Conservation (phyloP, 306 rosid species). For the Quercus dentata region DNA sequence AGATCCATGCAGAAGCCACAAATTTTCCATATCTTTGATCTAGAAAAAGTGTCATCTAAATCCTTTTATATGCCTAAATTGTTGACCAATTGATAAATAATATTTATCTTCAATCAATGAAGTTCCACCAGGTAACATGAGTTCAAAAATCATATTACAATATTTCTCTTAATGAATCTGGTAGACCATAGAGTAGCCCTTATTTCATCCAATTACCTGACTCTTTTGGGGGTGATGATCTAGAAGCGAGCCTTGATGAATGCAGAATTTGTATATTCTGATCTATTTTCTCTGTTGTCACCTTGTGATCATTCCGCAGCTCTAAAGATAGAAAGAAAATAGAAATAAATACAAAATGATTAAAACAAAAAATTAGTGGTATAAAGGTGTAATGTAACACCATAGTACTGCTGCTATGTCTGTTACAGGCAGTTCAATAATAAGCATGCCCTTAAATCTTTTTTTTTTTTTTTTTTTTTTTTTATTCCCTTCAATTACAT, state of each 20-base stretch:
- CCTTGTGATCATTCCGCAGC: slow-evolving; percentile 72
- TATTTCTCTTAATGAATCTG: background rate
- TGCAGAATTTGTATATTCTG: slow-evolving; percentile 70
- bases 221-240: slow-evolving; percentile 27
- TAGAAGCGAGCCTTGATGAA: slow-evolving; percentile 51
- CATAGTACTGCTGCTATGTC: background rate
- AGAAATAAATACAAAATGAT: background rate
- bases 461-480: too few relatives aligned
- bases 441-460: background rate
- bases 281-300: slow-evolving; percentile 65
- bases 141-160: background rate
- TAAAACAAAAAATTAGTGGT: background rate
- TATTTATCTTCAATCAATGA: slow-evolving; percentile 4
- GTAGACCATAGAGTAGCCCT: background rate
- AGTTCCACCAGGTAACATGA: slow-evolving; percentile 3
- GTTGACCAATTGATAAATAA: background rate
- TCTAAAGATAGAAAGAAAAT: slow-evolving; percentile 33
- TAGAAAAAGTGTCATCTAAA: background rate
- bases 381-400: background rate
- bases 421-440: background rate
- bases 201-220: slow-evolving; percentile 42
- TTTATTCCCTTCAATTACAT: background rate
- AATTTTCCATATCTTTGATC: background rate
- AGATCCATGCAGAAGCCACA: background rate
- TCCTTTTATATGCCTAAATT: background rate